A percentile compares a stretch with the other conserved stretches of the same genome.
phyloP scores from a whole-genome alignment of 768 basidiomycete genomes.

The Daedaleopsis sinensis region DNA sequence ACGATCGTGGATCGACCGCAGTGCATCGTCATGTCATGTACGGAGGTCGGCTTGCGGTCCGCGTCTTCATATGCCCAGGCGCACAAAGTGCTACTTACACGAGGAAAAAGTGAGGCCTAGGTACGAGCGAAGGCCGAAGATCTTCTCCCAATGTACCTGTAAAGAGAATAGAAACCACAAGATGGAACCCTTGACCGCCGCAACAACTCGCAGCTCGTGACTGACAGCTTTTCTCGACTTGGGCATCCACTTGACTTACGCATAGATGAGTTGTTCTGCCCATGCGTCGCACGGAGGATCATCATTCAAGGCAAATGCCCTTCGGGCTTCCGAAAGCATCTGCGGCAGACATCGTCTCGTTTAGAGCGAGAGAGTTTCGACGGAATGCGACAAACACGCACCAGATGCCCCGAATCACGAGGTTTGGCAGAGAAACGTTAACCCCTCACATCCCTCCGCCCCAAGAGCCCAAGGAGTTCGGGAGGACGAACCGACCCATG shows the following conservation, averaged over 20 bases:
- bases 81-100: neutral
- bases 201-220: no score
- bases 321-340: neutral
- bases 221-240: no score
- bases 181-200: no score
- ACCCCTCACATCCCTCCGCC: neutral
- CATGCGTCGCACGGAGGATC: neutral
- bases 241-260: neutral
- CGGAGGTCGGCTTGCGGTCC: neutral
- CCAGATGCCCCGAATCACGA: neutral
- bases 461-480: neutral
- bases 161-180: neutral
- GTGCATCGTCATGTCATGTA: neutral
- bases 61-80: neutral
- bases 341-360: neutral
- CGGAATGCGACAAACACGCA: neutral
- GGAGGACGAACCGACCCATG: neutral
- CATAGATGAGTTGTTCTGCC: neutral
- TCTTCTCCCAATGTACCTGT: neutral
- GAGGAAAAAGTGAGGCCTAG: neutral
- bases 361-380: neutral
- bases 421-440: neutral
- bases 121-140: neutral
- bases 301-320: neutral
- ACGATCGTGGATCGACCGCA: constrained; percentile 3